A percentile compares a stretch with the other conserved stretches of the same genome.
Evolutionary conservation across 176 grass and related monocot species (phyloP).

Genomic region (Pontederia paniculata): DNA sequence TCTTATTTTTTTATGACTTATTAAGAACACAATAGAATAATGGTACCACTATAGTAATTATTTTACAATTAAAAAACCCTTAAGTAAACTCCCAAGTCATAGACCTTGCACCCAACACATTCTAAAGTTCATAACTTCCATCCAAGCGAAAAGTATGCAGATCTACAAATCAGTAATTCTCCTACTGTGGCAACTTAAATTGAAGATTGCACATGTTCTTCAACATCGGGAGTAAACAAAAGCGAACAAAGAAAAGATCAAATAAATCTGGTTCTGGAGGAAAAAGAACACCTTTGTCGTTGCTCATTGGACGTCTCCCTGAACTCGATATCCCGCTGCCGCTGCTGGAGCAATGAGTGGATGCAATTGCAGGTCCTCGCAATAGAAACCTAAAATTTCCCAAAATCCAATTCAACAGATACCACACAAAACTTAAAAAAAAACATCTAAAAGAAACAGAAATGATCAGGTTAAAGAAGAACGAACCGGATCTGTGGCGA

Average conservation of each 20-base stretch:
- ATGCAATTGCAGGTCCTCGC: slow-evolving; percentile 94
- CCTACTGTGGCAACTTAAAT: no score
- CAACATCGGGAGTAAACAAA: no score
- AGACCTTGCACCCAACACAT: no score
- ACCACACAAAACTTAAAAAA: neutral
- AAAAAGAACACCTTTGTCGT: slow-evolving; percentile 51
- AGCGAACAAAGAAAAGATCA: neutral
- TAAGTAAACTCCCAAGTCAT: no score
- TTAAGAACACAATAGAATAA: no score
- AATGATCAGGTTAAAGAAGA: neutral
- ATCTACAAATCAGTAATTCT: no score
- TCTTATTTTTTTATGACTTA: no score
- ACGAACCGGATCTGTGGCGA: slow-evolving; percentile 78
- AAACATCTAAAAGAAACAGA: neutral
- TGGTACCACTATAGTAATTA: no score
- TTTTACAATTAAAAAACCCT: no score
- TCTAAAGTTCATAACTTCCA: no score
- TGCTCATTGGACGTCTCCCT: slow-evolving; percentile 80
- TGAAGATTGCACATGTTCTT: no score
- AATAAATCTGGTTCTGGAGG: neutral
- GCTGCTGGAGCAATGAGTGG: slow-evolving; percentile 77
- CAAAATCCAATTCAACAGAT: neutral
- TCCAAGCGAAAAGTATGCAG: no score
- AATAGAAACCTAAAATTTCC: slow-evolving; percentile 43
- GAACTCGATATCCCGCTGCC: slow-evolving; percentile 85